Evolutionary conservation across 108 stramenopile species (phyloP).

Genomic region (Pseudonitzschia multistriata): DNA sequence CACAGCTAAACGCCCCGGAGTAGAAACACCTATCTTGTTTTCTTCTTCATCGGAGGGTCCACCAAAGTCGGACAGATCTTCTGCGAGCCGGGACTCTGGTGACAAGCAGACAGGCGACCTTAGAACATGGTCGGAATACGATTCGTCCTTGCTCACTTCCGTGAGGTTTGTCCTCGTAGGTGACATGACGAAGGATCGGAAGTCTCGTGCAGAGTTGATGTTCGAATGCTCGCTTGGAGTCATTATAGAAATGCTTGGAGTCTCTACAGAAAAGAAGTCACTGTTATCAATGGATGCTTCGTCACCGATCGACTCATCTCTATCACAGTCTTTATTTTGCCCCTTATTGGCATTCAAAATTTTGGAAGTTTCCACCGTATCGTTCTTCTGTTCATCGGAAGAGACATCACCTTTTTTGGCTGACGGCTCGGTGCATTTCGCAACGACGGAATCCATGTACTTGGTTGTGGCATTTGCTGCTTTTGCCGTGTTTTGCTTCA

Average conservation of each 20-base stretch:
- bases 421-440: background rate
- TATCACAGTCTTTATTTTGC: background rate
- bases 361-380: background rate
- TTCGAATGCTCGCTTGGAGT: background rate
- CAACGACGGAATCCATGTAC: background rate
- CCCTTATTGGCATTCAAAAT: background rate
- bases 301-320: background rate
- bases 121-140: slow-evolving; percentile 7
- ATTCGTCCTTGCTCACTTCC: background rate
- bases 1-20: background rate
- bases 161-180: background rate
- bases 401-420: too few relatives aligned
- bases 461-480: background rate
- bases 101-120: background rate
- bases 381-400: background rate
- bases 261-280: background rate
- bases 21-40: background rate
- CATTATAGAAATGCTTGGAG: background rate
- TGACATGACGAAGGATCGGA: background rate
- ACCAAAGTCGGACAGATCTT: background rate
- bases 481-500: background rate
- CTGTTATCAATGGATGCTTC: background rate
- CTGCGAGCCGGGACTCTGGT: background rate
- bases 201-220: background rate
- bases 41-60: slow-evolving; percentile 6